Evolutionary conservation across 1,284 basidiomycete species (phyloP), one percentile per base, ranked within the genome.

Genomic region (Cystobasidium pallidum): DNA sequence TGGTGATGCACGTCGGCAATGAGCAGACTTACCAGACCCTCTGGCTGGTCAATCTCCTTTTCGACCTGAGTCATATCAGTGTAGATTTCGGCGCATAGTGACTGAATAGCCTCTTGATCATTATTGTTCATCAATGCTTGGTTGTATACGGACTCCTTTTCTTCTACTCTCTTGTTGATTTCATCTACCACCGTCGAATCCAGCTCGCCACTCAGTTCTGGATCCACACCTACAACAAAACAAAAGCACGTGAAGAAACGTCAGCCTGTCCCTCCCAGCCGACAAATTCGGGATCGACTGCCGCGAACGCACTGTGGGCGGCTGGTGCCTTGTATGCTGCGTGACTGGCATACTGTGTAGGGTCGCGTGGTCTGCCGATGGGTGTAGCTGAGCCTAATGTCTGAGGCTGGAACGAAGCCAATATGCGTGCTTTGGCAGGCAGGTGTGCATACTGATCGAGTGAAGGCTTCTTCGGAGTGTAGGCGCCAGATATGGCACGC

Each of bases 21-120:
- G 36, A 26, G 1, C 19, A 28, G 24, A 52, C 68, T 39, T 57
- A 71, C 68, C 19, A 62, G 19, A 11, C 55, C 41, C 17, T 47
- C 55, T 17, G 45, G 55, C 10, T 54, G 17, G 7, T 68, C 75
- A 24, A 54, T 61, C 4, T 39, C 55, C 11, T 62, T 54, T 45
- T 73, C 75, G 17, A 73, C 71, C 21, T 67, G 59, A 13, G 59
- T 58, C 54, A 76, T 70, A 41, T 76, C 74, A 13, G 71, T 59
- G 17, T 71, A 39, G 0, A 73, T 75, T 2, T 34, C 39, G 17
- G 34, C 39, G n/a, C 62, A 64, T 21, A 64, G n/a, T 1, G 62
- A 47, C 36, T 64, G 43, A 17, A 34, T 26, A 32, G 43, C 45
- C 24, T 64, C 28, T 32, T 47, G 24, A 58, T 21, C 55, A 19